Evolutionary conservation across 371 early-diverging fungal genomes (phyloP).

Genomic region (Circinella minor): DNA sequence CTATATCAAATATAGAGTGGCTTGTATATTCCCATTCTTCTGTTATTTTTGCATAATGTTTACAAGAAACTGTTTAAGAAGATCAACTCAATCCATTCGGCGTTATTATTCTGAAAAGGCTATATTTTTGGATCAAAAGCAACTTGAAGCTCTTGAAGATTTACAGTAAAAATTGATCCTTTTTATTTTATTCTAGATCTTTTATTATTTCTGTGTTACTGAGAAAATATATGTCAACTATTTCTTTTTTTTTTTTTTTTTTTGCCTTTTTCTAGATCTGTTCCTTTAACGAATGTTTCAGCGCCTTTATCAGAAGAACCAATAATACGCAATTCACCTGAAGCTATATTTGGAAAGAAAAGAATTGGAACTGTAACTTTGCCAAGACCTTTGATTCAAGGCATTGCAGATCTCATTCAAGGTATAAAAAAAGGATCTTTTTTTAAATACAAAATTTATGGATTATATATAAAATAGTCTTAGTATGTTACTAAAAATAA

Average conservation of each 20-base stretch:
- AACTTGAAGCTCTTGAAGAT: constrained; percentile 10
- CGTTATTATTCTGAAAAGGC: constrained; percentile 5
- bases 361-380: constrained; percentile 71
- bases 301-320: constrained; percentile 7
- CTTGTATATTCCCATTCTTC: not conserved
- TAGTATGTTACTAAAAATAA: constrained; percentile 9
- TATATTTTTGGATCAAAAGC: constrained; percentile 8
- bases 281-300: not conserved
- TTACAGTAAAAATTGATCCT: not conserved
- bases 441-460: not conserved
- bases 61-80: not conserved
- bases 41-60: not conserved
- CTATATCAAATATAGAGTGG: not conserved
- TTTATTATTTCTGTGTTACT: not conserved
- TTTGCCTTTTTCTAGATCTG: not conserved
- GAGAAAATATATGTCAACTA: not conserved
- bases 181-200: not conserved
- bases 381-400: constrained; percentile 56
- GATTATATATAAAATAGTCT: not conserved
- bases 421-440: constrained; percentile 18
- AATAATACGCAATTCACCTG: constrained; percentile 63
- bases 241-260: no score
- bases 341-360: constrained; percentile 74
- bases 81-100: not conserved
- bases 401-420: constrained; percentile 53